Evolutionary conservation across 306 rosid species (phyloP).

Genomic region (Potentilla sterilis): DNA sequence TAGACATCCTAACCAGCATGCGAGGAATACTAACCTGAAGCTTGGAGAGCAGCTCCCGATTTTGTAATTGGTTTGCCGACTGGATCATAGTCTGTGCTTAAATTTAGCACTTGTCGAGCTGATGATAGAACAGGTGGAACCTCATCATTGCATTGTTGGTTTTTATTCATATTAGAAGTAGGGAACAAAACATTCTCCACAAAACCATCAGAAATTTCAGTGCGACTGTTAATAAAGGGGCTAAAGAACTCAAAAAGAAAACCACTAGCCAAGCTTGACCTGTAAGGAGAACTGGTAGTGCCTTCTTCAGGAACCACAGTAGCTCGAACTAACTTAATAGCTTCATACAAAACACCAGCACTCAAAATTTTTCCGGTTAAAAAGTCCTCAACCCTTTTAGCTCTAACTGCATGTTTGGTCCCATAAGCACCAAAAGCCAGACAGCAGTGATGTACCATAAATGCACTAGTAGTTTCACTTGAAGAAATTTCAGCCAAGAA

Average conservation of each 20-base stretch:
- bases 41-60: conserved; percentile 76
- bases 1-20: background rate
- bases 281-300: conserved; percentile 49
- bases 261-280: conserved; percentile 74
- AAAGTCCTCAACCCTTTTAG: conserved; percentile 64
- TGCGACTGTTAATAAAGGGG: conserved; percentile 41
- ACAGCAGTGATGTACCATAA: conserved; percentile 46
- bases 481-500: conserved; percentile 64
- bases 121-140: conserved; percentile 49
- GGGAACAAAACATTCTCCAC: conserved; percentile 15
- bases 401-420: conserved; percentile 69
- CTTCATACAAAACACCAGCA: conserved; percentile 50
- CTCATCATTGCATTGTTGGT: conserved; percentile 26
- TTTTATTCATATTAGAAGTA: conserved; percentile 28
- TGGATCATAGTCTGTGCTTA: conserved; percentile 51
- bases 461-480: conserved; percentile 43
- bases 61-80: conserved; percentile 68
- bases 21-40: conserved; percentile 62
- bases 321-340: conserved; percentile 47
- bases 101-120: conserved; percentile 58
- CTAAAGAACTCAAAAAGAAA: conserved; percentile 72
- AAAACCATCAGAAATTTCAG: conserved; percentile 25
- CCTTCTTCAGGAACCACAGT: conserved; percentile 57
- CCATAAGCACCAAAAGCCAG: conserved; percentile 78
- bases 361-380: conserved; percentile 56